These are phyloP conservation scores for Penicillium lagena DNA, from an alignment of 495 filamentous ascomycete genomes.

Conservation along the genomic window DNA sequence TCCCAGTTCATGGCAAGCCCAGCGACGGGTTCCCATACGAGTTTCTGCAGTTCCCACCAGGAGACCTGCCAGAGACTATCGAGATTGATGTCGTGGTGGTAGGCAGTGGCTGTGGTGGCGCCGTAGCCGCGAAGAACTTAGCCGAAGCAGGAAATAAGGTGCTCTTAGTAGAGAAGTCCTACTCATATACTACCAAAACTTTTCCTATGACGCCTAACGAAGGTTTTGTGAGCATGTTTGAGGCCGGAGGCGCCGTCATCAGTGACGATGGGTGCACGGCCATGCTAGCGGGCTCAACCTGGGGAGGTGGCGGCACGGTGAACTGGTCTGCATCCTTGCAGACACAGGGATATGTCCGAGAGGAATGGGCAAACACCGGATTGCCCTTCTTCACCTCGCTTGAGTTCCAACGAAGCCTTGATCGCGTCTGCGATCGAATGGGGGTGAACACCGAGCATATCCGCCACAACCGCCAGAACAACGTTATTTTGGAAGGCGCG, in stretches of 20 bases:
- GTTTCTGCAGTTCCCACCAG: slow-evolving; percentile 45
- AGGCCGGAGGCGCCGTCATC: slow-evolving; percentile 44
- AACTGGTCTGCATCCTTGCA: slow-evolving; percentile 87
- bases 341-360: slow-evolving; percentile 72
- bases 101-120: slow-evolving; percentile 82
- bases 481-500: slow-evolving; percentile 65
- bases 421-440: slow-evolving; percentile 68
- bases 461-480: slow-evolving; percentile 64
- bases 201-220: slow-evolving; percentile 63
- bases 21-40: slow-evolving; percentile 48
- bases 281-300: slow-evolving; percentile 62
- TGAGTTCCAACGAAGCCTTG: slow-evolving; percentile 70
- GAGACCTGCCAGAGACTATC: slow-evolving; percentile 44
- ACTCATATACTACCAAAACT: slow-evolving; percentile 62
- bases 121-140: slow-evolving; percentile 72
- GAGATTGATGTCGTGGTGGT: slow-evolving; percentile 81
- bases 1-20: slow-evolving; percentile 54
- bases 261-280: slow-evolving; percentile 57
- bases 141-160: slow-evolving; percentile 69
- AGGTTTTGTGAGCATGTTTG: slow-evolving; percentile 56
- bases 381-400: slow-evolving; percentile 69
- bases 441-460: slow-evolving; percentile 63
- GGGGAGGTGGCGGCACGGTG: slow-evolving; percentile 81
- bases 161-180: slow-evolving; percentile 76
- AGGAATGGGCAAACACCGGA: slow-evolving; percentile 71